phyloP scores from a whole-genome alignment of 768 basidiomycete genomes.

The Calvatia gigantea region DNA sequence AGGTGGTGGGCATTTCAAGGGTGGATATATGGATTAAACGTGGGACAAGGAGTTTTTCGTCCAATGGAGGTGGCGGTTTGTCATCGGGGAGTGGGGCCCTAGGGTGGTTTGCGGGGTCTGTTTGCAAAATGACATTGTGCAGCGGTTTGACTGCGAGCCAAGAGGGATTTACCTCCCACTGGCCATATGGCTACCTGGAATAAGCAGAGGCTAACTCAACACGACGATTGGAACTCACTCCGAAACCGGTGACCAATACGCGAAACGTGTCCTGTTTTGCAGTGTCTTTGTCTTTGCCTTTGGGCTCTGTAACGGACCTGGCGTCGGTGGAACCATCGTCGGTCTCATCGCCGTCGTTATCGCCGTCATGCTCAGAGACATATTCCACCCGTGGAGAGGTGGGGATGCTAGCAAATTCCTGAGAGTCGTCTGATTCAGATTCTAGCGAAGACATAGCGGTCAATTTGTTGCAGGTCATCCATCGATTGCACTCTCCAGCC shows the following conservation, averaged over 20 bases:
- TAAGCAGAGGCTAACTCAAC: conserved; percentile 13
- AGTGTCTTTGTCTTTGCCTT: not conserved
- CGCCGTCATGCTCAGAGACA: not conserved
- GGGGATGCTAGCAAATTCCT: conserved; percentile 4
- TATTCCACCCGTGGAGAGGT: not conserved
- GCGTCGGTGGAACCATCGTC: too few relatives aligned
- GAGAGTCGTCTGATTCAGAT: conserved; percentile 10
- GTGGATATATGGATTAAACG: conserved; percentile 58
- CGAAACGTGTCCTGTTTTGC: conserved; percentile 20
- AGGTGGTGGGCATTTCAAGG: conserved; percentile 55
- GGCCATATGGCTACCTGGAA: conserved; percentile 49
- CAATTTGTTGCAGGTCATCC: not conserved
- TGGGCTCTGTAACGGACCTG: not conserved
- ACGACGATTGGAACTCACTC: conserved; percentile 22
- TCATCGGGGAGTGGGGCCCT: conserved; percentile 5
- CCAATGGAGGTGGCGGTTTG: conserved; percentile 5
- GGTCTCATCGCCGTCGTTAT: not conserved
- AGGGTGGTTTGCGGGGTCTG: conserved; percentile 28
- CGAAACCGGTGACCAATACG: conserved; percentile 35
- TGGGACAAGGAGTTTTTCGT: conserved; percentile 18
- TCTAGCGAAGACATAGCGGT: conserved; percentile 4
- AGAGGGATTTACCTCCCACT: conserved; percentile 60
- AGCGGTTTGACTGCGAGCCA: conserved; percentile 68
- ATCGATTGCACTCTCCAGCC: not conserved
- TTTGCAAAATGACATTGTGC: conserved; percentile 49